These are phyloP conservation scores for Telopea speciosissima DNA, from an alignment of 177 flowering plant species.

Conservation along the genomic window DNA sequence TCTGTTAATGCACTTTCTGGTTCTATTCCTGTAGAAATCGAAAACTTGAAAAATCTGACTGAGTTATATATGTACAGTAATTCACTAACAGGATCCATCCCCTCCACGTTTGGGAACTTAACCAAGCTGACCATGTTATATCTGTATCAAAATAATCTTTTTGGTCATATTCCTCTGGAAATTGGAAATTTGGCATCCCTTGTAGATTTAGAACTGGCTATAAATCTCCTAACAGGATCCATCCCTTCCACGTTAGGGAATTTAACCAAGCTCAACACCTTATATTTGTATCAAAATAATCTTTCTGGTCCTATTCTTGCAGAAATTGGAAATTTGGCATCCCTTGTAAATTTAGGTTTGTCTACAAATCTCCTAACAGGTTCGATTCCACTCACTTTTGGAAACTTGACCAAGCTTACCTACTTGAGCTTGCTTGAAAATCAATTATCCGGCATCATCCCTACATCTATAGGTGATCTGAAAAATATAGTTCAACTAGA, in stretches of 20 bases:
- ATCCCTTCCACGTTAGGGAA: not conserved
- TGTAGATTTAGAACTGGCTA: too few species aligned
- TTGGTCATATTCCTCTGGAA: not conserved
- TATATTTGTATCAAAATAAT: too few species aligned
- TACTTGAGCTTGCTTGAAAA: too few species aligned
- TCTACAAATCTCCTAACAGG: not conserved
- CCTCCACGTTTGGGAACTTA: slow-evolving; percentile 11
- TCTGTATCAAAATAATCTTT: slow-evolving; percentile 4
- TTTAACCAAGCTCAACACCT: not conserved
- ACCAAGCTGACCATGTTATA: slow-evolving; percentile 6
- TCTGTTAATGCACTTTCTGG: slow-evolving; percentile 21
- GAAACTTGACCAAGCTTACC: too few species aligned
- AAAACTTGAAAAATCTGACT: slow-evolving; percentile 3
- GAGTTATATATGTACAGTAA: slow-evolving; percentile 13
- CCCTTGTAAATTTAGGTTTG: not conserved
- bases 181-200: too few species aligned
- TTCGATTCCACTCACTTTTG: not conserved
- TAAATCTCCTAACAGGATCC: too few species aligned
- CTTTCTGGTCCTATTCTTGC: not conserved
- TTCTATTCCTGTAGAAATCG: slow-evolving; percentile 13
- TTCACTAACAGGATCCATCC: slow-evolving; percentile 17
- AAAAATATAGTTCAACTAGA: too few species aligned
- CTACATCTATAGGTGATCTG: not conserved
- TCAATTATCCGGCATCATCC: not conserved
- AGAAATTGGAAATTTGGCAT: not conserved